Conservation (phyloP, 495 filamentous ascomycete species). For the Lasiosphaeria miniovina region DNA sequence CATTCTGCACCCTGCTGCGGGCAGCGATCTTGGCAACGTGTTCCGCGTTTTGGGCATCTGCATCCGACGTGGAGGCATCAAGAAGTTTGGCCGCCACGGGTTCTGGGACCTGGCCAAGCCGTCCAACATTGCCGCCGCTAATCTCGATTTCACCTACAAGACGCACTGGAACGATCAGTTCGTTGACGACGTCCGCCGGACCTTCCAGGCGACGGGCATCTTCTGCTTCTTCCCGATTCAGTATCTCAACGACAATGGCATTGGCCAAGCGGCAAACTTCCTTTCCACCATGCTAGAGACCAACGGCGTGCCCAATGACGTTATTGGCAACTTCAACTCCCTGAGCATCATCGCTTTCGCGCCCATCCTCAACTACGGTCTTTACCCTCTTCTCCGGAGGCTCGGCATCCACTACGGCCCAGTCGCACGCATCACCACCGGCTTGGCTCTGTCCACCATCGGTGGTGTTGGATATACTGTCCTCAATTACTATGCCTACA, state of each 20-base stretch:
- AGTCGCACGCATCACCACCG: conserved; percentile 70
- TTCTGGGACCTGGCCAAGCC: conserved; percentile 69
- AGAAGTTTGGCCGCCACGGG: conserved; percentile 49
- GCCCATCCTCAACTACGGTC: conserved; percentile 58
- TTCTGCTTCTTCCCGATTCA: conserved; percentile 69
- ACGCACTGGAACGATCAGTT: conserved; percentile 53
- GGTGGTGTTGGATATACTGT: conserved; percentile 66
- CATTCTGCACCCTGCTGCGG: conserved; percentile 49
- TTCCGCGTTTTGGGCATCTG: conserved; percentile 53
- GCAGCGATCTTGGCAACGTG: conserved; percentile 53
- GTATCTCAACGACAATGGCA: conserved; percentile 58
- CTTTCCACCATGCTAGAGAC: conserved; percentile 62
- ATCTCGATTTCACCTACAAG: conserved; percentile 34
- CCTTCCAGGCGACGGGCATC: conserved; percentile 57
- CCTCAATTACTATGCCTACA: conserved; percentile 71
- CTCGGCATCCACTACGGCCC: conserved; percentile 65
- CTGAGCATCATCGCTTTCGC: conserved; percentile 68
- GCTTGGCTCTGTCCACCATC: conserved; percentile 62
- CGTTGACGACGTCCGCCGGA: conserved; percentile 55
- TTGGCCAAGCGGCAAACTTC: conserved; percentile 46
- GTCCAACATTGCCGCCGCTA: conserved; percentile 49
- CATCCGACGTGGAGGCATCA: conserved; percentile 54
- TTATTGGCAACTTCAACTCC: conserved; percentile 74
- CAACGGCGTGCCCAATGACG: conserved; percentile 70
- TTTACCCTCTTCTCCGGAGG: conserved; percentile 66